Percentiles rank a stretch among this genome's conserved stretches.
phyloP scores from a whole-genome alignment of 2,329 filamentous ascomycete genomes.

The Clarireedia homoeocarpa region DNA sequence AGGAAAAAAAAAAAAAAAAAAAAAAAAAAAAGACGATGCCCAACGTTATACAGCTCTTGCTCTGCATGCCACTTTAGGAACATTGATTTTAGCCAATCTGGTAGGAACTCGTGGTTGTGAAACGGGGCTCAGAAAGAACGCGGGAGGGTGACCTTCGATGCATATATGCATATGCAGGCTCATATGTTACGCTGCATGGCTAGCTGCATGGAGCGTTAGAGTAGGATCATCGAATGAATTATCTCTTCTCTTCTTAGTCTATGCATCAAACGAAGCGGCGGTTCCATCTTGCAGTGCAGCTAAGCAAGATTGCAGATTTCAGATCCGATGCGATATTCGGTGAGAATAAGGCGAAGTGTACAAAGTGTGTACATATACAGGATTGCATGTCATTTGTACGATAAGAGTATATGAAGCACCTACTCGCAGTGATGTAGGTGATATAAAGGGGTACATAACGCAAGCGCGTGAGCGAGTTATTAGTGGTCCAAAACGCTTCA shows the following conservation, averaged over 20 bases:
- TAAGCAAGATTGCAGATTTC: not conserved
- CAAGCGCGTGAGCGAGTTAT: not conserved
- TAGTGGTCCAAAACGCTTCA: not conserved
- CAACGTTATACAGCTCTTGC: slow-evolving; percentile 11
- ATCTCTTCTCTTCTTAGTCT: too few species aligned
- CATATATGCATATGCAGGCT: slow-evolving; percentile 1
- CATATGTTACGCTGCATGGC: slow-evolving; percentile 1
- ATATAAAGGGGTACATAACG: not conserved
- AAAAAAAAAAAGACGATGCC: slow-evolving; percentile 11
- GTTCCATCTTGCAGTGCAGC: slow-evolving; percentile 1
- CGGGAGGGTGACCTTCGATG: slow-evolving; percentile 3
- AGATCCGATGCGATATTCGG: too few species aligned
- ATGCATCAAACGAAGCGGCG: not conserved
- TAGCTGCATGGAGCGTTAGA: not conserved
- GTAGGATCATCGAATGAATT: not conserved
- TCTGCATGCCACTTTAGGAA: slow-evolving; percentile 1
- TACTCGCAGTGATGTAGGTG: not conserved
- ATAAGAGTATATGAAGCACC: not conserved
- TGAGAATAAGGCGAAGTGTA: not conserved
- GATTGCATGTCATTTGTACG: not conserved
- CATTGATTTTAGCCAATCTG: slow-evolving; percentile 12
- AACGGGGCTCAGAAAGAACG: slow-evolving; percentile 5
- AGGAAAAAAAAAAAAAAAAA: slow-evolving; percentile 5
- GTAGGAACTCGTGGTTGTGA: slow-evolving; percentile 16
- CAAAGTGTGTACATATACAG: not conserved